Conservation (phyloP, 2,329 filamentous ascomycete species). For the Cryoendolithus antarcticus region DNA sequence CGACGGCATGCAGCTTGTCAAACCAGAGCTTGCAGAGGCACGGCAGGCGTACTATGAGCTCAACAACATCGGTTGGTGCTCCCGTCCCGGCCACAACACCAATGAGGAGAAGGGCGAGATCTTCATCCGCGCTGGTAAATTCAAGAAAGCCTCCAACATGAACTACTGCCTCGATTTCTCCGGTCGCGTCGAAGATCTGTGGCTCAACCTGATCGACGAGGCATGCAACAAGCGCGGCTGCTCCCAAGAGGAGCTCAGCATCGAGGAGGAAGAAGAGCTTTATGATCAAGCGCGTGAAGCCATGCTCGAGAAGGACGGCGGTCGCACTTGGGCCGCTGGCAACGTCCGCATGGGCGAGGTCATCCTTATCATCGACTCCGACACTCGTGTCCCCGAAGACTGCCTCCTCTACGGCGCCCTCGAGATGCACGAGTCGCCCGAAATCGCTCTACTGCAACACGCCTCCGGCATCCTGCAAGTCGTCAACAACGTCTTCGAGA, state of each 20-base stretch:
- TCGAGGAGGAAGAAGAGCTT: constrained; percentile 4
- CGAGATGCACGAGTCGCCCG: constrained; percentile 58
- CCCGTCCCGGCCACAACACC: constrained; percentile 38
- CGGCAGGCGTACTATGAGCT: constrained; percentile 38
- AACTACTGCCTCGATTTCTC: constrained; percentile 6
- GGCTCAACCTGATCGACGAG: constrained; percentile 2
- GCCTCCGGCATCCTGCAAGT: constrained; percentile 68
- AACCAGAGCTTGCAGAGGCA: constrained; percentile 32
- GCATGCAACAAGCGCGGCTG: constrained; percentile 3
- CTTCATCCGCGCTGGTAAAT: constrained; percentile 49
- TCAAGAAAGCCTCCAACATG: constrained; percentile 43
- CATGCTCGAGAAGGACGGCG: constrained; percentile 8
- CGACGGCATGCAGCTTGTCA: constrained; percentile 57
- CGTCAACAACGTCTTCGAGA: constrained; percentile 59
- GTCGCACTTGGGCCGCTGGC: constrained; percentile 48
- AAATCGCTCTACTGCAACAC: constrained; percentile 61
- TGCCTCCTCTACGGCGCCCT: constrained; percentile 57
- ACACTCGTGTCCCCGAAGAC: constrained; percentile 56
- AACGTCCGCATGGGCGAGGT: constrained; percentile 51
- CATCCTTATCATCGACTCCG: constrained; percentile 56
- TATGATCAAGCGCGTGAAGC: constrained; percentile 6
- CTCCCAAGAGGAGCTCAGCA: constrained; percentile 3
- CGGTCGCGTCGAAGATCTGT: constrained; percentile 4
- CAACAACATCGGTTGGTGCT: constrained; percentile 39
- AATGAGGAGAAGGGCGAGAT: constrained; percentile 17